Conservation (phyloP, 2,329 filamentous ascomycete species). For the Trichoderma cornu-damae region DNA sequence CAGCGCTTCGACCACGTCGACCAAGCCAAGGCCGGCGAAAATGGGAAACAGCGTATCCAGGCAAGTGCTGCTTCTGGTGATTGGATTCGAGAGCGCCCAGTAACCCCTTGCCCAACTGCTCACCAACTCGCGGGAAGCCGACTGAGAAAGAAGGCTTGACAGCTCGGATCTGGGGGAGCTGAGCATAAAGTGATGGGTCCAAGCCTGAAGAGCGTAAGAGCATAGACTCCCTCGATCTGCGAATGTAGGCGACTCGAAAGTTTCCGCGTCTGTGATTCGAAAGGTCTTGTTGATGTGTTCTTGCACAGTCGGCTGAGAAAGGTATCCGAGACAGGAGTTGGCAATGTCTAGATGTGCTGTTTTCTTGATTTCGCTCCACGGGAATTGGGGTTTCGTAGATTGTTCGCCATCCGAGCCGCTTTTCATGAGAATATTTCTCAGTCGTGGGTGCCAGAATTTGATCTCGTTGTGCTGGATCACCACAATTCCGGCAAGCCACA, state of each 20-base stretch:
- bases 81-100: conserved; percentile 19
- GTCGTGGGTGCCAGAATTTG: conserved; percentile 13
- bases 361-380: conserved; percentile 12
- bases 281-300: conserved; percentile 12
- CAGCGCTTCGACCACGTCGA: neutral
- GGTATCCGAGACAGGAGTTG: conserved; percentile 13
- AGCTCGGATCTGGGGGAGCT: conserved; percentile 6
- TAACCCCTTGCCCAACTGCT: conserved; percentile 15
- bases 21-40: conserved; percentile 12
- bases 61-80: conserved; percentile 11
- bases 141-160: neutral
- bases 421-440: conserved; percentile 14
- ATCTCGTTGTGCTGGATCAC: conserved; percentile 18
- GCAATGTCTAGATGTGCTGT: conserved; percentile 16
- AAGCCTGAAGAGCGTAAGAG: conserved; percentile 19
- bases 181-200: conserved; percentile 16
- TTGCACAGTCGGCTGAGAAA: conserved; percentile 16
- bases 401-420: neutral
- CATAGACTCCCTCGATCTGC: conserved; percentile 11
- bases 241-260: conserved; percentile 12
- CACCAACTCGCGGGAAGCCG: neutral
- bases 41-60: conserved; percentile 16
- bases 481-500: conserved; percentile 19
- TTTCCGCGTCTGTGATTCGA: neutral
- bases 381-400: neutral